Evolutionary conservation across 148 eudicot genomes (phyloP).

Genomic region (Rhododendron mucronatum): DNA sequence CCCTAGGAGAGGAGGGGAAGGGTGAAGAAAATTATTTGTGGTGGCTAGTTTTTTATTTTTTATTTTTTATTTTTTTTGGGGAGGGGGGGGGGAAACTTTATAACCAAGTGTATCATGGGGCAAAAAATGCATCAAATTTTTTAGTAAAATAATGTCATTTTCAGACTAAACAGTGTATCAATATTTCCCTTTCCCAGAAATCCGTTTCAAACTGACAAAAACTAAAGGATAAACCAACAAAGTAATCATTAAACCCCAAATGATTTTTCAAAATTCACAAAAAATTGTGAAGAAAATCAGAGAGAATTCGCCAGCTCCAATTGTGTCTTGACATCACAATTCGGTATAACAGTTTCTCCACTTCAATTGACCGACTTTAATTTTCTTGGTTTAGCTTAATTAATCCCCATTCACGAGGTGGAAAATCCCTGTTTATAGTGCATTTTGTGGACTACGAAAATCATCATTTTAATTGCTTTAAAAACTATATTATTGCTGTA

Average conservation of each 20-base stretch:
- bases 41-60: too few relatives aligned
- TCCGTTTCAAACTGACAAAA: not conserved
- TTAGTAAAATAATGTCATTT: too few relatives aligned
- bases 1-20: too few relatives aligned
- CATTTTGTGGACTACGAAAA: not conserved
- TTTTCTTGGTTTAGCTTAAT: not conserved
- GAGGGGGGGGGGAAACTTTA: too few relatives aligned
- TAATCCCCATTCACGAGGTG: conserved; percentile 8
- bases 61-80: too few relatives aligned
- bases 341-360: not conserved
- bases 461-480: not conserved
- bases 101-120: too few relatives aligned
- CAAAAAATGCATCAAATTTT: too few relatives aligned
- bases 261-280: not conserved
- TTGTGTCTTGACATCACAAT: not conserved
- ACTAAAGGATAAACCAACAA: not conserved
- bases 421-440: conserved; percentile 8
- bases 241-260: not conserved
- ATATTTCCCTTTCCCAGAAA: not conserved
- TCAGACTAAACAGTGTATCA: too few relatives aligned
- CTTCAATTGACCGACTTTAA: not conserved
- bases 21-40: too few relatives aligned
- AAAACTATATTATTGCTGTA: not conserved
- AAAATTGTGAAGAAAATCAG: not conserved
- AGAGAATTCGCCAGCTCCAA: not conserved